Percentiles rank a stretch among this genome's conserved stretches.
Evolutionary conservation across 208 protist species (phyloP).

Genomic region (Porcisia hertigi): DNA sequence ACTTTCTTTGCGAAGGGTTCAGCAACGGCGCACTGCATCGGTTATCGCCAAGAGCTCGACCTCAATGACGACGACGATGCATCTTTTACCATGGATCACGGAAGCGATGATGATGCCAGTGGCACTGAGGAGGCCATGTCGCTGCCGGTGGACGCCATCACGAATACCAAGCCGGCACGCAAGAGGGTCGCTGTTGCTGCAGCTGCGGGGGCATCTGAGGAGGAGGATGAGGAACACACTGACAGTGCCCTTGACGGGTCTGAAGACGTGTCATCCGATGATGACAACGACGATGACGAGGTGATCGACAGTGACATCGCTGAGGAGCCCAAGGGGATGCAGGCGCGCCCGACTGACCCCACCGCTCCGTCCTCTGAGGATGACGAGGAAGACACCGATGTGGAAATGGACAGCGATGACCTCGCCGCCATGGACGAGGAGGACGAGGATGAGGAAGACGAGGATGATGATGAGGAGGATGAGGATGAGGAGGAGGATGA

Average conservation of each 20-base stretch:
- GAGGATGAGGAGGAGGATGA: conserved; percentile 33
- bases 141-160: conserved; percentile 33
- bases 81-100: conserved; percentile 20
- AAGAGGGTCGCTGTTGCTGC: not conserved
- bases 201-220: conserved; percentile 18
- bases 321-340: conserved; percentile 16
- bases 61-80: conserved; percentile 42
- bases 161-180: conserved; percentile 9
- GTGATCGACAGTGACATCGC: conserved; percentile 34
- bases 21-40: conserved; percentile 69
- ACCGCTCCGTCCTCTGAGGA: conserved; percentile 42
- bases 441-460: conserved; percentile 29
- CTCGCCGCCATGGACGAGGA: conserved; percentile 25
- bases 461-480: conserved; percentile 16
- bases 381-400: conserved; percentile 36
- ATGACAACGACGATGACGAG: conserved; percentile 45
- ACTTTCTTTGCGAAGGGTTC: conserved; percentile 82
- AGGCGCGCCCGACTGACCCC: conserved; percentile 17
- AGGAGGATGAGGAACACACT: conserved; percentile 39
- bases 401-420: conserved; percentile 37
- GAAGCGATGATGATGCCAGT: conserved; percentile 27
- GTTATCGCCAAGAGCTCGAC: conserved; percentile 78
- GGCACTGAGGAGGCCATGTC: conserved; percentile 14
- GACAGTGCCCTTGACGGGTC: conserved; percentile 36
- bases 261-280: conserved; percentile 11